Evolutionary conservation across 805 yeast species (phyloP).

Genomic region (Hanseniaspora mollemarum): DNA sequence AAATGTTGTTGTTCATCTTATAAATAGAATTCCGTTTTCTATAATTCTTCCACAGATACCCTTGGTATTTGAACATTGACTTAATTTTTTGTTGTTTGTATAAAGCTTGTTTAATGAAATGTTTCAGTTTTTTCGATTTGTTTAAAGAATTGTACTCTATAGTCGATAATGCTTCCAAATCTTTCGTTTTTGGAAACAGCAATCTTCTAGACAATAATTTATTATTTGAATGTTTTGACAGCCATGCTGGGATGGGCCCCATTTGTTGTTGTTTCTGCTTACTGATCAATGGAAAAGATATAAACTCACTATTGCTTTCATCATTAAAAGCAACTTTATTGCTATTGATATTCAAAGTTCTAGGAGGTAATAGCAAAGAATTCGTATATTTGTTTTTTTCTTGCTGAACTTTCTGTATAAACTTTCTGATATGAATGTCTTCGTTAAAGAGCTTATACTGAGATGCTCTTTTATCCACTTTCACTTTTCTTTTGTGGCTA

Average conservation of each 20-base stretch:
- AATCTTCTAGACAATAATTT: conserved; percentile 12
- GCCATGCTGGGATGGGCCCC: conserved; percentile 9
- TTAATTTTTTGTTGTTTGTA: conserved; percentile 12
- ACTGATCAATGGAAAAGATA: neutral
- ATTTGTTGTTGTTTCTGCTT: neutral
- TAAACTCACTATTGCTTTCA: neutral
- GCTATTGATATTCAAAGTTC: conserved; percentile 11
- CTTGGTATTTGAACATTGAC: conserved; percentile 15
- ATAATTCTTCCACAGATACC: conserved; percentile 6
- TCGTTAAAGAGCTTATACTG: conserved; percentile 11
- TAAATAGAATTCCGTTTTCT: conserved; percentile 11
- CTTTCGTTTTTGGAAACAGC: conserved; percentile 6
- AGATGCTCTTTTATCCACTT: neutral
- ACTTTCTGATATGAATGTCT: conserved; percentile 1
- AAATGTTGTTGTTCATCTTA: conserved; percentile 2
- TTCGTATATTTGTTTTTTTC: conserved; percentile 7
- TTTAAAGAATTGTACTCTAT: conserved; percentile 4
- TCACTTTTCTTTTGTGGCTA: neutral
- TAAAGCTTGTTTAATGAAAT: conserved; percentile 5
- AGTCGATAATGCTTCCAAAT: conserved; percentile 3
- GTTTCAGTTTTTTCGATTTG: conserved; percentile 5
- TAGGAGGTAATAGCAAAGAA: conserved; percentile 11
- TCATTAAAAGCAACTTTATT: neutral
- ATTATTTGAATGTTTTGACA: neutral
- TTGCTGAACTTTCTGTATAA: conserved; percentile 1